These are phyloP conservation scores for Melaleuca alternifolia DNA, from an alignment of 345 rosid genomes.

Conservation along the genomic window DNA sequence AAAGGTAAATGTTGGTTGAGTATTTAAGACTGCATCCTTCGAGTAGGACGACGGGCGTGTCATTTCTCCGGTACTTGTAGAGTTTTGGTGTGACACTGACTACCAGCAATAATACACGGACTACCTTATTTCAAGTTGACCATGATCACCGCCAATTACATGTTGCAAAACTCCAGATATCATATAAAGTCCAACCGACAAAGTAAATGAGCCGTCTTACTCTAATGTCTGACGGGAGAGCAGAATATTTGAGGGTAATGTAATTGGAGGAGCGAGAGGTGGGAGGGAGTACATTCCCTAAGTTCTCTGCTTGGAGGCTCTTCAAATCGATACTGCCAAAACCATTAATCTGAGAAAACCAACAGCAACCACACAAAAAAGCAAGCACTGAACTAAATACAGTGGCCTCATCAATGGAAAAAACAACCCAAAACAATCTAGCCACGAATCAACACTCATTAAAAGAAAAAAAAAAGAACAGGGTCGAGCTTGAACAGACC, in stretches of 20 bases:
- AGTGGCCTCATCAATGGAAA: not conserved
- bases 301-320: constrained; percentile 87
- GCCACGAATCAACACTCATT: not conserved
- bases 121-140: not conserved
- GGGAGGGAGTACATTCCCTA: constrained; percentile 71
- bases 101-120: not conserved
- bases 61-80: not conserved
- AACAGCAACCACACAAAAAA: constrained; percentile 10
- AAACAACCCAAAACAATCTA: not conserved
- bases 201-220: constrained; percentile 40
- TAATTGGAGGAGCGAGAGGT: constrained; percentile 87
- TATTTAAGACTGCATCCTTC: not conserved
- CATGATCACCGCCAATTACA: not conserved
- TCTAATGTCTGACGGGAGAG: constrained; percentile 45
- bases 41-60: not conserved
- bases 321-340: constrained; percentile 96
- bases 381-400: not conserved
- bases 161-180: not conserved
- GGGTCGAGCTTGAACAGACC: constrained; percentile 22
- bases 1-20: not conserved
- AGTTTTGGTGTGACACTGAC: not conserved
- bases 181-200: not conserved
- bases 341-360: constrained; percentile 68
- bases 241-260: constrained; percentile 63
- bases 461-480: not conserved